These are phyloP conservation scores for Daldinia grandis DNA, from an alignment of 495 filamentous ascomycete species.

Conservation along the genomic window DNA sequence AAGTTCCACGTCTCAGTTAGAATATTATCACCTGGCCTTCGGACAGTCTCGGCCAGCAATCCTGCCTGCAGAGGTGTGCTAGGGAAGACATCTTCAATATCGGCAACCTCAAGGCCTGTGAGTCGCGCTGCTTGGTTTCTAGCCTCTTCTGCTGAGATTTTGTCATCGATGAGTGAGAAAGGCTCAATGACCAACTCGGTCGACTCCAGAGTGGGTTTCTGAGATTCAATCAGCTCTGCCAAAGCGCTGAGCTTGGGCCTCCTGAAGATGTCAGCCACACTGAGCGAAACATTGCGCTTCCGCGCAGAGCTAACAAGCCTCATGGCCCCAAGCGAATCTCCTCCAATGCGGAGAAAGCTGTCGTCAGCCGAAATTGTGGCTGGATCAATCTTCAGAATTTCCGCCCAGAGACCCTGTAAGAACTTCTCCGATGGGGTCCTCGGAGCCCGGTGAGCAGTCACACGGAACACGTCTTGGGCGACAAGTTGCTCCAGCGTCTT, in stretches of 20 bases:
- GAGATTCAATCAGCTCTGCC: background rate
- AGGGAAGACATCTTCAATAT: background rate
- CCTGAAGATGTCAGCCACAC: background rate
- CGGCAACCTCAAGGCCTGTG: background rate
- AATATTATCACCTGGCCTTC: background rate
- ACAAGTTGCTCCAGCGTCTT: background rate
- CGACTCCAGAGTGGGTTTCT: background rate
- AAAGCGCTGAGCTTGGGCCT: background rate
- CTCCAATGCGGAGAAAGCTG: background rate
- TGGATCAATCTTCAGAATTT: background rate
- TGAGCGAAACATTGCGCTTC: background rate
- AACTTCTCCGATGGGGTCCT: background rate
- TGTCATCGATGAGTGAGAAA: background rate
- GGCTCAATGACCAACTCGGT: background rate
- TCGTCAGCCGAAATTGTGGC: background rate
- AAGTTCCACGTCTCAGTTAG: background rate
- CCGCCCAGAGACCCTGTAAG: background rate
- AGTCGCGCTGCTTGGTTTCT: background rate
- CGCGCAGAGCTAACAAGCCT: background rate
- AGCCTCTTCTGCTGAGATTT: background rate
- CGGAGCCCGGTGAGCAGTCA: background rate
- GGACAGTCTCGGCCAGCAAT: background rate
- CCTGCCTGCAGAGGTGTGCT: background rate
- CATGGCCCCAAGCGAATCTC: background rate
- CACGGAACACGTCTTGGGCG: background rate